Percentiles rank a stretch among this genome's conserved stretches.
phyloP scores from a whole-genome alignment of 352 stramenopile species.

The Elongisporangium senticosum region DNA sequence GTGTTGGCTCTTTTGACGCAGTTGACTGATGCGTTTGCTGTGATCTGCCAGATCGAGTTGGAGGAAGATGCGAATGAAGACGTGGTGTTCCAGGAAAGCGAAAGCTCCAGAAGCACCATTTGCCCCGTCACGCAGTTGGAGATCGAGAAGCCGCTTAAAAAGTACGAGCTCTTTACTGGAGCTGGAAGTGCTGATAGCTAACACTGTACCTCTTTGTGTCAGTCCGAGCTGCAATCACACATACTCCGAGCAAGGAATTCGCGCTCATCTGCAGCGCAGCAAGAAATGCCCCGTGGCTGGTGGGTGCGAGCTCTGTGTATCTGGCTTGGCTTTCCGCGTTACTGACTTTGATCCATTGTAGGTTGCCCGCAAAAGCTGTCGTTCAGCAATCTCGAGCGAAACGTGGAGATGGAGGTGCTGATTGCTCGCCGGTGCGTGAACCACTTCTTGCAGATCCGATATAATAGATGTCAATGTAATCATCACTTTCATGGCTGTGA shows the following conservation, averaged over 20 bases:
- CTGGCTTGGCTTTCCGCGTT: background rate
- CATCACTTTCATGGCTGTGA: background rate
- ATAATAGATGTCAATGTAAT: background rate
- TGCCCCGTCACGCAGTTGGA: slow-evolving; percentile 80
- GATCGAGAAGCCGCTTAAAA: slow-evolving; percentile 70
- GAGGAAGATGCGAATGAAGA: slow-evolving; percentile 66
- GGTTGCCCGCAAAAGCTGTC: slow-evolving; percentile 63
- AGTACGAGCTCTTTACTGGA: slow-evolving; percentile 28
- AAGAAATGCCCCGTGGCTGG: slow-evolving; percentile 77
- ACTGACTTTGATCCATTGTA: slow-evolving; percentile 12
- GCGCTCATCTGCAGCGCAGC: slow-evolving; percentile 58
- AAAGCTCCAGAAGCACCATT: slow-evolving; percentile 64
- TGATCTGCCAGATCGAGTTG: slow-evolving; percentile 65
- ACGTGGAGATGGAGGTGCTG: slow-evolving; percentile 86
- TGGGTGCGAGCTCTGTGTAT: slow-evolving; percentile 26
- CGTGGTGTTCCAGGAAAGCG: slow-evolving; percentile 75
- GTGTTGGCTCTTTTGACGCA: background rate
- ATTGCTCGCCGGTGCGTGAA: slow-evolving; percentile 43
- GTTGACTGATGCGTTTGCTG: background rate
- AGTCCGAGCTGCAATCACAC: slow-evolving; percentile 73
- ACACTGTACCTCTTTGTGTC: slow-evolving; percentile 3
- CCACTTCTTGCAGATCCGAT: background rate
- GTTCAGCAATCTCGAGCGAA: slow-evolving; percentile 59
- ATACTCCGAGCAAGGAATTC: slow-evolving; percentile 78
- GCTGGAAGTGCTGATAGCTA: background rate